A percentile compares a stretch with the other conserved stretches of the same genome.
These are phyloP conservation scores for Bacidia gigantensis DNA, from an alignment of 495 filamentous ascomycete genomes.

Conservation along the genomic window DNA sequence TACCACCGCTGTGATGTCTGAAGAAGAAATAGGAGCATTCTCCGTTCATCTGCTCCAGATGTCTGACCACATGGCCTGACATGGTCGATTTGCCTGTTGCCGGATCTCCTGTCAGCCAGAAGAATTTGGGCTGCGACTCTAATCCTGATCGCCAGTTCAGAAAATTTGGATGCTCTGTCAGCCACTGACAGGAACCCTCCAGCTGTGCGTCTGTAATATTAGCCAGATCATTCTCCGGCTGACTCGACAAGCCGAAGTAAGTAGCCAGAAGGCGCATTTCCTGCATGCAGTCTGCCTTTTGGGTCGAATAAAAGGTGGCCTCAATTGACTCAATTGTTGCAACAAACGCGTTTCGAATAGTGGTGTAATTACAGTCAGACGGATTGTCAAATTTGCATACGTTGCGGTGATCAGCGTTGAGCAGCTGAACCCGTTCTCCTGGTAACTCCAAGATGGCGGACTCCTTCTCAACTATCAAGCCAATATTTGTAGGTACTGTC, in stretches of 20 bases:
- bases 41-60: slow-evolving; percentile 10
- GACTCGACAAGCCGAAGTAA: no score
- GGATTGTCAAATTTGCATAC: slow-evolving; percentile 34
- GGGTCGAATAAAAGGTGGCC: not conserved
- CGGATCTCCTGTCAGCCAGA: slow-evolving; percentile 24
- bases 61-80: slow-evolving; percentile 14
- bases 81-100: slow-evolving; percentile 26
- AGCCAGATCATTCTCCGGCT: not conserved
- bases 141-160: slow-evolving; percentile 18
- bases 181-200: slow-evolving; percentile 24
- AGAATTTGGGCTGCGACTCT: slow-evolving; percentile 13
- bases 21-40: slow-evolving; percentile 27
- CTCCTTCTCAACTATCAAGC: slow-evolving; percentile 28
- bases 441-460: slow-evolving; percentile 30
- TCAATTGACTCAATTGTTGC: slow-evolving; percentile 4
- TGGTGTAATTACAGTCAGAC: slow-evolving; percentile 28
- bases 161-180: slow-evolving; percentile 16
- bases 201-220: slow-evolving; percentile 14
- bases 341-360: slow-evolving; percentile 23
- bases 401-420: slow-evolving; percentile 33
- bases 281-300: not conserved
- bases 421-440: slow-evolving; percentile 22
- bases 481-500: slow-evolving; percentile 3
- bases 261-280: not conserved
- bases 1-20: slow-evolving; percentile 19